Base-by-base conservation (phyloP, 192 early-diverging fungal species). In the Martensiomyces pterosporus region DNA sequence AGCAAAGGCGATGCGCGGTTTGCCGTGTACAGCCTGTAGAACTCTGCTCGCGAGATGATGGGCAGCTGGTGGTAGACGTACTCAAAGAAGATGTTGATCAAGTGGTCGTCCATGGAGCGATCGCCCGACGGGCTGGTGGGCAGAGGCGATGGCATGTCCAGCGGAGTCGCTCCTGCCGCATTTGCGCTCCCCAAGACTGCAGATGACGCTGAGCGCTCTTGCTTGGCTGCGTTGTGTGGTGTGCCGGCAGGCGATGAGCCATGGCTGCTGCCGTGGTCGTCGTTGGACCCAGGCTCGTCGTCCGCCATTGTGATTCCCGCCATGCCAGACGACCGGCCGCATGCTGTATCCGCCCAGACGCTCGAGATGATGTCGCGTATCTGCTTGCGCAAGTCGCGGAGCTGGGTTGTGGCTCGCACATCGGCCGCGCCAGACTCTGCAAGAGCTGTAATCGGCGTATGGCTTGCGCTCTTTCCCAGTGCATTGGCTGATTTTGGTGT, bases 331-430 rank as follows among this genome's bases (percentile, higher is more conserved):
- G 70, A 74, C 18, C 55, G 37, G 39, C 70, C 70, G 43, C 70
- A 74, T 47, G 62, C 63, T n/a, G 63, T 74, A 35, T 55, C 59
- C 0, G 58, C 70, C 70, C 70, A 74, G 15, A 74, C 59, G 48
- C 63, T 74, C 18, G 70, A 46, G 14, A 74, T 74, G 9, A 74
- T 74, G 19, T 52, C 40, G 22, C 55, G 51, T 41, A 74, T 66
- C 9, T 57, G 57, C 21, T 39, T 27, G 39, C 63, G 63, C 23
- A 74, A 43, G 0, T 74, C 63, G 40, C 43, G 49, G 63, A 74
- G 60, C 37, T 67, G 55, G 22, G 43, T 39, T 7, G 55, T 47
- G 4, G 44, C 45, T 4, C 37, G 32, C 18, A 23, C 27, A 19
- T 52, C 49, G 19, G 15, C 3, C 10, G 36, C 43, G 21, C 14